Conservation (phyloP, 2,329 filamentous ascomycete genomes). For the Knoxdaviesia proteae region DNA sequence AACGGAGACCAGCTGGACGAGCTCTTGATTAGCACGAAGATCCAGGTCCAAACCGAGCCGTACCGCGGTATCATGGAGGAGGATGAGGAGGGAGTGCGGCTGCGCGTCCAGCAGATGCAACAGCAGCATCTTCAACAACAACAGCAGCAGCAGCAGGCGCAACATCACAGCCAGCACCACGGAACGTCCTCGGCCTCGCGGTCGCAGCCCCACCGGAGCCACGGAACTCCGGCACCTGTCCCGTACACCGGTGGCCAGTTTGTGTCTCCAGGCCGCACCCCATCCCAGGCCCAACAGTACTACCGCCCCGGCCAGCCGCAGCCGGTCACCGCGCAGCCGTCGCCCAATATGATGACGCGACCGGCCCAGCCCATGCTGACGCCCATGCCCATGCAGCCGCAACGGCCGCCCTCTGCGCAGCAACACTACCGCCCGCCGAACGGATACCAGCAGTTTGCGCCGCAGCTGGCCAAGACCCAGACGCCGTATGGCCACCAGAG, state of each 20-base stretch:
- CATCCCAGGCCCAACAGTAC: slow-evolving; percentile 18
- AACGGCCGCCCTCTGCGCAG: slow-evolving; percentile 4
- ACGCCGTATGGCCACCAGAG: slow-evolving; percentile 29
- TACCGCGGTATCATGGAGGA: slow-evolving; percentile 69
- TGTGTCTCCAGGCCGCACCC: slow-evolving; percentile 15
- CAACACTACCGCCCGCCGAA: slow-evolving; percentile 1
- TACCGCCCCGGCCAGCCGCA: slow-evolving; percentile 12
- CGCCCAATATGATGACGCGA: background rate
- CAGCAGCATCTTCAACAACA: slow-evolving; percentile 7
- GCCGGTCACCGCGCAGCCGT: background rate
- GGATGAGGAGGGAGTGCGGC: slow-evolving; percentile 43
- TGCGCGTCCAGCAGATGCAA: slow-evolving; percentile 22
- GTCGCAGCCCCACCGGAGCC: background rate
- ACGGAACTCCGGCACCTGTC: no score
- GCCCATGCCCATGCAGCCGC: slow-evolving; percentile 3
- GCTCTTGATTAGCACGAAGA: slow-evolving; percentile 59
- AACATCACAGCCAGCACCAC: slow-evolving; percentile 4
- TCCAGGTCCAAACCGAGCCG: slow-evolving; percentile 51
- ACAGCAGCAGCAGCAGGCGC: slow-evolving; percentile 11
- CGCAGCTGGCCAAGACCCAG: slow-evolving; percentile 29
- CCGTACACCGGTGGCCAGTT: no score
- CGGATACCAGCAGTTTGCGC: slow-evolving; percentile 23
- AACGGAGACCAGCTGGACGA: slow-evolving; percentile 73
- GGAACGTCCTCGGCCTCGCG: slow-evolving; percentile 1
- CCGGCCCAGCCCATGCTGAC: background rate